Conservation (phyloP, 2,329 filamentous ascomycete genomes). For the Epichloe sibirici region DNA sequence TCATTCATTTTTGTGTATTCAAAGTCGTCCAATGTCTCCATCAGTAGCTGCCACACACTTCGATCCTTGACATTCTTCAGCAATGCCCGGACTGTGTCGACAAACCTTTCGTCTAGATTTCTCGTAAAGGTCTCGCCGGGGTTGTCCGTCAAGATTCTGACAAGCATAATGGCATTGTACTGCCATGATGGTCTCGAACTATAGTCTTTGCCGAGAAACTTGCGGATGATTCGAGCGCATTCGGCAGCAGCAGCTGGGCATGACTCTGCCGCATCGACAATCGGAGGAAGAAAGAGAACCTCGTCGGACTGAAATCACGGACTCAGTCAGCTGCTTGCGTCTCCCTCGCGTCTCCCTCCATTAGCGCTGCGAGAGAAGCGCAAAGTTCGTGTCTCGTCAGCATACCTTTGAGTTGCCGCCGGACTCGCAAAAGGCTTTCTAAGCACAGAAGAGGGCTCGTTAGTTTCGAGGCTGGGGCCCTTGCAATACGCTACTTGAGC, state of each 20-base stretch:
- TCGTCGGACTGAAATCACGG: slow-evolving; percentile 57
- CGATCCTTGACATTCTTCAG: slow-evolving; percentile 59
- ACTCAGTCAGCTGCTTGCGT: not conserved
- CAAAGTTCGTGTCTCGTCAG: not conserved
- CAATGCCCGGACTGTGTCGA: slow-evolving; percentile 61
- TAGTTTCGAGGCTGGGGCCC: slow-evolving; percentile 6
- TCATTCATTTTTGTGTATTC: slow-evolving; percentile 62
- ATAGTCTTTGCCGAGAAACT: slow-evolving; percentile 66
- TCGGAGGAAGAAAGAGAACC: slow-evolving; percentile 80
- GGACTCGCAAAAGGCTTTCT: slow-evolving; percentile 76
- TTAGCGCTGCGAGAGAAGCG: not conserved
- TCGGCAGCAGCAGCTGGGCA: slow-evolving; percentile 75
- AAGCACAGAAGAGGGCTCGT: slow-evolving; percentile 11
- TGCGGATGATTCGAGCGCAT: slow-evolving; percentile 69
- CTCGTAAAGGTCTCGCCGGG: slow-evolving; percentile 84
- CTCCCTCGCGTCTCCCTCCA: no score
- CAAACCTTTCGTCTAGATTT: slow-evolving; percentile 78
- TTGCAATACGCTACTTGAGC: slow-evolving; percentile 1
- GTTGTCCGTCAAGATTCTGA: slow-evolving; percentile 85
- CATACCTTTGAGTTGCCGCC: slow-evolving; percentile 45
- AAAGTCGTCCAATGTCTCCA: slow-evolving; percentile 75
- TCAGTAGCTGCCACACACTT: slow-evolving; percentile 71
- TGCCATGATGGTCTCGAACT: slow-evolving; percentile 56
- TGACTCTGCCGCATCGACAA: slow-evolving; percentile 91
- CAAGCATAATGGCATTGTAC: slow-evolving; percentile 93